Evolutionary conservation across 1,284 basidiomycete genomes (phyloP), one percentile per base, ranked within the genome.

Genomic region (Jaminaea rosea): DNA sequence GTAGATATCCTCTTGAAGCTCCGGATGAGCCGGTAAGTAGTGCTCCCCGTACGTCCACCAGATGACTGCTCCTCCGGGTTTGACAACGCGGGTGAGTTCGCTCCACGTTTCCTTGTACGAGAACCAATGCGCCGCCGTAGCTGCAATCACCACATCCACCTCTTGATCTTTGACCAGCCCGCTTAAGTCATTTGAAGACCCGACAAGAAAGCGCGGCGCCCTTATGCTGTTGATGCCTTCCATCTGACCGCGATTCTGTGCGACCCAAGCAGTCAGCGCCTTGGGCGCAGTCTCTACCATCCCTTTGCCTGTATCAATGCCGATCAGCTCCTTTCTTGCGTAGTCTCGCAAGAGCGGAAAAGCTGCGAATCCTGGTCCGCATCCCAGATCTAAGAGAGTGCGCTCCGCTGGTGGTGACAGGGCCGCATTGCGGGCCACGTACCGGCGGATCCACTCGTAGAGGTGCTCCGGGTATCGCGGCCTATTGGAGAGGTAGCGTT

Each of bases 51-150:
- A 53, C 10, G 24, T 37, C 48, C 47, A 54, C n/a, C 44, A 54
- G 29, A 49, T 49, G n/a, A 54, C 52, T 24, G 21, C 46, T 5
- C 52, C 52, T 6, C 44, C 44, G 3, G 52, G 46, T 26, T 45
- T 49, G 3, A 54, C 8, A 13, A 50, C 47, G 13, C 52, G 28
- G 8, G 19, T 17, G 8, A 53, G 19, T 26, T 53, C 29, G 13
- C 2, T 3, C 52, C 52, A 54, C 9, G 46, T 9, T n/a, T 13
- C 15, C 2, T 6, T 6, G 26, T 27, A 23, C n/a, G 44, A 37
- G 44, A 54, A 54, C 52, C 52, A 54, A 26, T 54, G 52, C 31
- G 52, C 52, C 2, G 52, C 52, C 7, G 50, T 52, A 21, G 52
- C 52, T 1, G 52, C 52, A 2, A 39, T 50, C 13, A 49, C 37